Conservation (phyloP, 768 basidiomycete species). For the Agaricus subrufescens region DNA sequence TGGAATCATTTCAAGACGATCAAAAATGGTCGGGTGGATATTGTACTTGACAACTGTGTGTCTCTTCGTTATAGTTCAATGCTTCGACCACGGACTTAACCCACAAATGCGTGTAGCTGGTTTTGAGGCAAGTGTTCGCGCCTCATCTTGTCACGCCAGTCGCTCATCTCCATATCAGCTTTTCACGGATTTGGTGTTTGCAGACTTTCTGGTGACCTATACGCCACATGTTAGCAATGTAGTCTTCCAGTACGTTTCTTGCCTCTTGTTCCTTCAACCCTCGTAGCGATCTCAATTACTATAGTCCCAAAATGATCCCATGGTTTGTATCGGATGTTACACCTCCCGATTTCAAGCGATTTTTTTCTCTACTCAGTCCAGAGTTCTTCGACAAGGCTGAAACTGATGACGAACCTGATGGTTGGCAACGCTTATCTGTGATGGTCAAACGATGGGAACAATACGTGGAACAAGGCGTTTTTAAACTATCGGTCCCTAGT, state of each 20-base stretch:
- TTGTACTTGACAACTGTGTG: slow-evolving; percentile 89
- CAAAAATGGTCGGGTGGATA: slow-evolving; percentile 61
- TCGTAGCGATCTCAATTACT: background rate
- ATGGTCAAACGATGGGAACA: slow-evolving; percentile 70
- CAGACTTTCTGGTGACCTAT: slow-evolving; percentile 87
- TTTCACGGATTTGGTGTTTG: slow-evolving; percentile 90
- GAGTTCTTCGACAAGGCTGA: slow-evolving; percentile 50
- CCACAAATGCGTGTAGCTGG: slow-evolving; percentile 51
- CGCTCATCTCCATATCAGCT: slow-evolving; percentile 41
- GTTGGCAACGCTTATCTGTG: slow-evolving; percentile 38
- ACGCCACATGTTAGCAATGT: slow-evolving; percentile 80
- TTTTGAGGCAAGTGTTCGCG: slow-evolving; percentile 61
- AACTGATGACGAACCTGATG: slow-evolving; percentile 12
- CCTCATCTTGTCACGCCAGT: background rate
- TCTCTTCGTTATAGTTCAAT: background rate
- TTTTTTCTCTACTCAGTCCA: slow-evolving; percentile 58
- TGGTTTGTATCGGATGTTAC: slow-evolving; percentile 98
- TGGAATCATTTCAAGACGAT: slow-evolving; percentile 70
- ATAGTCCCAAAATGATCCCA: slow-evolving; percentile 89
- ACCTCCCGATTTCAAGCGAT: slow-evolving; percentile 71
- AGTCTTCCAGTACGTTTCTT: slow-evolving; percentile 76
- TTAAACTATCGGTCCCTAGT: slow-evolving; percentile 64
- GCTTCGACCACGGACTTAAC: background rate
- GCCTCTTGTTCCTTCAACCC: background rate
- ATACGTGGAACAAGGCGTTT: slow-evolving; percentile 68